Evolutionary conservation across 352 stramenopile species (phyloP), one percentile per base, ranked within the genome.

Genomic region (Globisporangium parvum): DNA sequence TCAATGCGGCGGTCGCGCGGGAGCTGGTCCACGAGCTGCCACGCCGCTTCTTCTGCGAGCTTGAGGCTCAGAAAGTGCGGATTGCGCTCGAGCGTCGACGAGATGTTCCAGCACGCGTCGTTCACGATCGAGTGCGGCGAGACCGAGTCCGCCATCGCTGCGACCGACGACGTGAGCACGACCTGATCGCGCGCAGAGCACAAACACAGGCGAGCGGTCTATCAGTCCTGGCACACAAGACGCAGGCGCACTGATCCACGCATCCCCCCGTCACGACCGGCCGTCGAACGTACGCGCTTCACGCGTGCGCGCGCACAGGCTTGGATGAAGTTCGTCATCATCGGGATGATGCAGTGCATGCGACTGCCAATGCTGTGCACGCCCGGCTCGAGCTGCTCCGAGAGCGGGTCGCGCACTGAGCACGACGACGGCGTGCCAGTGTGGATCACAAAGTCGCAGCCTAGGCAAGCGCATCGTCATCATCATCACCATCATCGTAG

Each of bases 241-340:
- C 8, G 3, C 31, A 2, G 26, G 21, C 23, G 1, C 20, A 60
- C 46, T 15, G 68, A 78, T 31, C 26, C 26, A 31, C 26, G 3
- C 26, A 37, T 37, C 31, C 1, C 1, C 6, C 10, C 31, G 3
- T 37, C 31, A 37, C n/a, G n/a, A n/a, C n/a, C n/a, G n/a, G n/a
- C n/a, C n/a, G n/a, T n/a, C n/a, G 6, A 11, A 37, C 31, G 31
- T 37, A 37, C 85, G 23, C 84, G 69, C 70, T 93, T 93, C 40
- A 93, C 75, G 45, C 82, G 78, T 5, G 80, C 70, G 12, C 85
- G 80, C 15, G 85, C 81, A 57, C 85, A 95, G 0, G 85, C 83
- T 53, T 92, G 84, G 57, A 95, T 93, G 53, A 95, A 95, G 65
- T 95, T 95, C 14, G 84, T 93, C 85, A 95, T 95, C 84, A 95